Conservation (phyloP, 2,329 filamentous ascomycete genomes). For the Aspergillus quadricinctus region DNA sequence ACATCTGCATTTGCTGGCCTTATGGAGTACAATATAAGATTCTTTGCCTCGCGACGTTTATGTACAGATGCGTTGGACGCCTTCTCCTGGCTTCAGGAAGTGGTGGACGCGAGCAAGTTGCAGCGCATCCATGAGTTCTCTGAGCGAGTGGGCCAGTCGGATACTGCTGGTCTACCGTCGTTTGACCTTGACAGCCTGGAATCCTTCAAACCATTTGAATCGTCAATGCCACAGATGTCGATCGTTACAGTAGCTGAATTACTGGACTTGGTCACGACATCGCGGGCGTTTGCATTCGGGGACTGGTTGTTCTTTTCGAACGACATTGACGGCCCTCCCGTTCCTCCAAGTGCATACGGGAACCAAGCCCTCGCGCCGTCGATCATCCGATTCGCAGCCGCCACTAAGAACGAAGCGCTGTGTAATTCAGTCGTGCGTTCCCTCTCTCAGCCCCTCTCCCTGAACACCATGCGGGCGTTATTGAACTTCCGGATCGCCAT, state of each 20-base stretch:
- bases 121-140: constrained; percentile 31
- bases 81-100: constrained; percentile 30
- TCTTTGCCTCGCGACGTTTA: constrained; percentile 20
- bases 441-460: constrained; percentile 28
- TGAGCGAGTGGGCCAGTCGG: constrained; percentile 14
- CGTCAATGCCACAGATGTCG: constrained; percentile 40
- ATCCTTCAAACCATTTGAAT: constrained; percentile 18
- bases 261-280: constrained; percentile 47
- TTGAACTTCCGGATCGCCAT: constrained; percentile 30
- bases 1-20: constrained; percentile 30
- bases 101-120: constrained; percentile 34
- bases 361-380: constrained; percentile 49
- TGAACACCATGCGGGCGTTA: constrained; percentile 34
- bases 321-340: constrained; percentile 53
- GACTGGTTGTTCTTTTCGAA: constrained; percentile 50
- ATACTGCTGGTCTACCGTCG: constrained; percentile 10
- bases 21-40: constrained; percentile 29
- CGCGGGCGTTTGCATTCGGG: constrained; percentile 47
- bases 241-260: constrained; percentile 46
- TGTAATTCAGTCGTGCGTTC: constrained; percentile 25
- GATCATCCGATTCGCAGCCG: constrained; percentile 52
- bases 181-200: constrained; percentile 15
- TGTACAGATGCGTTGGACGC: constrained; percentile 25
- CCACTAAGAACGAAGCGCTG: constrained; percentile 41
- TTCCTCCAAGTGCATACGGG: constrained; percentile 42